Conservation (phyloP, 768 basidiomycete species). For the Termitomyces sp. region DNA sequence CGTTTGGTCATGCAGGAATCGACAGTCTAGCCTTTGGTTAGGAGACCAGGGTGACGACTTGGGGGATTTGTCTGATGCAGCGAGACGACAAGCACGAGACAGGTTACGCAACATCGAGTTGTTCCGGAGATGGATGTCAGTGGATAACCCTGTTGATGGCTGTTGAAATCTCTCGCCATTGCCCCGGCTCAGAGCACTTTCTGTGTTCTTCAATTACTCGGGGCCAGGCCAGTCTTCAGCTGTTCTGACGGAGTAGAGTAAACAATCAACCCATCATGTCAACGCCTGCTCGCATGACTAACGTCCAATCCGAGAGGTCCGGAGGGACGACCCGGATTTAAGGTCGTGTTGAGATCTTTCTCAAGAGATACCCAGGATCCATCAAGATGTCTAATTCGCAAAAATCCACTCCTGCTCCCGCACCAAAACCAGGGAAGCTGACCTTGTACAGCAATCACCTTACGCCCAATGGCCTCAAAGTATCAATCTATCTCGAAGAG, state of each 20-base stretch:
- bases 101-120: slow-evolving; percentile 10
- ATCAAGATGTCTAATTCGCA: not conserved
- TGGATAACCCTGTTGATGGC: slow-evolving; percentile 6
- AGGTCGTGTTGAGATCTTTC: not conserved
- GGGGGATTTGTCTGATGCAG: slow-evolving; percentile 4
- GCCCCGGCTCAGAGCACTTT: not conserved
- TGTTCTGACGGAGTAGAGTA: not conserved
- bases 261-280: not conserved
- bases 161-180: not conserved
- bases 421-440: slow-evolving; percentile 8
- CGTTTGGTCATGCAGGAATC: slow-evolving; percentile 9
- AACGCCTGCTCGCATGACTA: not conserved
- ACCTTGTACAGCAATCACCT: slow-evolving; percentile 17
- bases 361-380: not conserved
- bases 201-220: not conserved
- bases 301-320: not conserved
- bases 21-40: not conserved
- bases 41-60: not conserved
- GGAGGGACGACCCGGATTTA: not conserved
- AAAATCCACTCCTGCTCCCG: not conserved
- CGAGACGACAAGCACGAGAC: slow-evolving; percentile 10
- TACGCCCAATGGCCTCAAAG: slow-evolving; percentile 19
- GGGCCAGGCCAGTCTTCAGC: not conserved
- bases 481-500: slow-evolving; percentile 17
- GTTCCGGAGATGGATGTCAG: not conserved